Base-by-base conservation (phyloP, 2,329 filamentous ascomycete species). In the Colletotrichum sublineola region DNA sequence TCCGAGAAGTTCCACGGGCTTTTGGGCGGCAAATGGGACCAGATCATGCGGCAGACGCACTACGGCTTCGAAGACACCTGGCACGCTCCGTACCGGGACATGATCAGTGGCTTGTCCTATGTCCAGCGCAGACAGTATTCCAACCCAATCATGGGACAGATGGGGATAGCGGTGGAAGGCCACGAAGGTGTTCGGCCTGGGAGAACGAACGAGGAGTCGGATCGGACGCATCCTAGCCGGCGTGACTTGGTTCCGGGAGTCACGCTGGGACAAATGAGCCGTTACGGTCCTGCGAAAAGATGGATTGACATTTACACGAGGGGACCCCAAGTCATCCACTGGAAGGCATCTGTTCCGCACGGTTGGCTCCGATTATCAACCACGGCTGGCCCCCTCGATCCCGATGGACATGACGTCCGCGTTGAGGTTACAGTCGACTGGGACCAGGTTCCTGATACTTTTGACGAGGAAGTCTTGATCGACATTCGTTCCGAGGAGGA, bases 51-150 rank as follows among this genome's bases (percentile, higher is more conserved):
- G 50, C 88, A 85, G 73, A 79, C 82, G 0, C 84, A 85, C 73
- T 83, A 83, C 48, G 80, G 91, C 73, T 88, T 87, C 4, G 88
- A 88, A 5, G 84, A 88, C 38, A 89, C 91, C 58, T 87, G 86
- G 63, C 85, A 89, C 3, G 88, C 89, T 2, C 86, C 87, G 1
- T 84, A 90, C 0, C 82, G 86, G 1, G 90, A 88, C 73, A 86
- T 90, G 78, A 83, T 85, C 12, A 79, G 82, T 1, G 89, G 90
- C 1, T 79, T 88, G 7, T 86, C 84, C 14, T 90, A 86, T 71
- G 84, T 89, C 1, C 86, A 88, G 70, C 79, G 81, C 0, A 78
- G 82, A 5, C 87, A 90, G 63, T 82, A 85, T 66, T 84, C 84
- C 0, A 84, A 82, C 44, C 79, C 85, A 3, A 83, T 91, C 29